Conservation (phyloP, 140 eudicot genomes). For the Ambrosia hybrid region DNA sequence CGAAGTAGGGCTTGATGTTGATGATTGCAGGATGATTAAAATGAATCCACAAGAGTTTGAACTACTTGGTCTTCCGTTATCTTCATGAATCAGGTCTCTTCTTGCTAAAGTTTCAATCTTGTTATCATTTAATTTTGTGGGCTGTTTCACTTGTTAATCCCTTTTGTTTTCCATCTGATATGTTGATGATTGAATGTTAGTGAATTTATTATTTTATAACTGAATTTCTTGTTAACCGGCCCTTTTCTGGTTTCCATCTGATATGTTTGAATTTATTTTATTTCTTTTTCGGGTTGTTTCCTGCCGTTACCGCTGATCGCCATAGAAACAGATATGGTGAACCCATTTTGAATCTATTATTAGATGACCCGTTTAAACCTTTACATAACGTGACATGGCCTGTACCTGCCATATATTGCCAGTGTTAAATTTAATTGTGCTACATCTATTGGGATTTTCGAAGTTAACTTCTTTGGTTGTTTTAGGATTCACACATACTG, state of each 20-base stretch:
- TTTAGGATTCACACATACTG: slow-evolving; percentile 93
- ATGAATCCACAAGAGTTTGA: slow-evolving; percentile 72
- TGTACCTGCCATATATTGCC: too few species aligned
- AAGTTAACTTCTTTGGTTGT: not conserved
- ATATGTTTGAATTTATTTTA: too few species aligned
- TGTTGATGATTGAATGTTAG: too few species aligned
- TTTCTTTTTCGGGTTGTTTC: too few species aligned
- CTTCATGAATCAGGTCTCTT: slow-evolving; percentile 84
- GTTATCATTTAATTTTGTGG: not conserved
- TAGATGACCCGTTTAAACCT: not conserved
- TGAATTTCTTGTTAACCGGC: too few species aligned
- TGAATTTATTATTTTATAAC: too few species aligned
- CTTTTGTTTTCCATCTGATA: too few species aligned
- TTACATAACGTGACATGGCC: not conserved
- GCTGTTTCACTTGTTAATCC: too few species aligned
- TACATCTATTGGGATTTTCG: not conserved
- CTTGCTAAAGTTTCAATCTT: not conserved
- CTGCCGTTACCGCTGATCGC: too few species aligned
- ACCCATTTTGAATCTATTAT: not conserved
- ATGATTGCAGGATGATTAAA: slow-evolving; percentile 26
- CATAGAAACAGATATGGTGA: not conserved
- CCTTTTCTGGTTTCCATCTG: too few species aligned
- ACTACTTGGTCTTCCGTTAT: slow-evolving; percentile 76
- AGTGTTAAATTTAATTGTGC: not conserved
- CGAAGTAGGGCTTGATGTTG: too few species aligned